Evolutionary conservation across 1,284 basidiomycete species (phyloP).

Genomic region (Bjerkandera adusta): DNA sequence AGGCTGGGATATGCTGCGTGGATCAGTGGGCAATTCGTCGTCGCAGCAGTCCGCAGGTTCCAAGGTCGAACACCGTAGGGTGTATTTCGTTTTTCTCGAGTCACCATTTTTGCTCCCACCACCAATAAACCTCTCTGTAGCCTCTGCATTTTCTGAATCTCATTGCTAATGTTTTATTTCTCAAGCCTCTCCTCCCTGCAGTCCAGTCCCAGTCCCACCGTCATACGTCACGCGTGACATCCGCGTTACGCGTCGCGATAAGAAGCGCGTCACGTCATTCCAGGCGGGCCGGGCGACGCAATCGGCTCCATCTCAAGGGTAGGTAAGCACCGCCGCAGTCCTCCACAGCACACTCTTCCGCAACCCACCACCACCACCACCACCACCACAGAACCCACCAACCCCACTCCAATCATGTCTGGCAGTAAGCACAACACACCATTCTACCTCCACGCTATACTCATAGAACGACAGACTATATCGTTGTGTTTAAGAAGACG

Average conservation of each 20-base stretch:
- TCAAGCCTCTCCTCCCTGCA: too few species aligned
- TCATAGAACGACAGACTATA: constrained; percentile 38
- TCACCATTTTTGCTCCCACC: too few species aligned
- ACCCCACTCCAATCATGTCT: constrained; percentile 11
- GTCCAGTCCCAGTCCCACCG: too few species aligned
- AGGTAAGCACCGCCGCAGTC: not conserved
- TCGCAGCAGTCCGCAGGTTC: not conserved
- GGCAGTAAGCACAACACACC: constrained; percentile 6
- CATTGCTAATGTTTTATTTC: too few species aligned
- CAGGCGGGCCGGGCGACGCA: not conserved
- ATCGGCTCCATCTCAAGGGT: constrained; percentile 2
- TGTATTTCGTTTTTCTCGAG: not conserved
- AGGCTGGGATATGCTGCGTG: not conserved
- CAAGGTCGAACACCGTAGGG: not conserved
- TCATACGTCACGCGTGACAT: constrained; percentile 2
- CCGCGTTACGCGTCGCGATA: too few species aligned
- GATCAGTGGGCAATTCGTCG: not conserved
- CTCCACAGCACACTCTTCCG: not conserved
- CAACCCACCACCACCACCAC: not conserved
- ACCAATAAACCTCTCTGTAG: too few species aligned
- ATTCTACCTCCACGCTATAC: not conserved
- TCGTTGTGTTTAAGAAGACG: constrained; percentile 56
- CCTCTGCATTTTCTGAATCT: too few species aligned
- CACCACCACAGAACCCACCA: not conserved
- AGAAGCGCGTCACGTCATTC: constrained; percentile 4